A percentile compares a stretch with the other conserved stretches of the same genome.
Conservation (phyloP, 139 green algal genomes). For the Desmodesmus armatus region DNA sequence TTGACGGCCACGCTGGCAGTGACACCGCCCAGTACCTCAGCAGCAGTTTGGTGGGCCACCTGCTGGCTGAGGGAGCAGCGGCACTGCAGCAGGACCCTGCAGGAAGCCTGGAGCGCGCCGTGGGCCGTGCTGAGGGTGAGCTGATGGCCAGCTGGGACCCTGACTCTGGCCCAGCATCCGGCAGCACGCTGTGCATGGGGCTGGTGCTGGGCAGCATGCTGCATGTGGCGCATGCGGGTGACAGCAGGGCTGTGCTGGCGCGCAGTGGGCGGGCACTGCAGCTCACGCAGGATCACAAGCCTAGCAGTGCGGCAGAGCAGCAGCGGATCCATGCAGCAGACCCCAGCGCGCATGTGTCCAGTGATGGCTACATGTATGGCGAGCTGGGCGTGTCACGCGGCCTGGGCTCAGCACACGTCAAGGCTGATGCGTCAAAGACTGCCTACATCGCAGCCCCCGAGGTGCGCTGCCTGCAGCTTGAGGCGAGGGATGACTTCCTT, state of each 20-base stretch:
- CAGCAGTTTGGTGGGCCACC: too few relatives aligned
- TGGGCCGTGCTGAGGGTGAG: too few relatives aligned
- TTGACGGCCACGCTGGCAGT: too few relatives aligned
- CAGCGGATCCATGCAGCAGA: conserved; percentile 59
- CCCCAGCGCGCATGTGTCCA: neutral
- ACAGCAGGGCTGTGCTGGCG: conserved; percentile 76
- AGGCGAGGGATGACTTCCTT: conserved; percentile 62
- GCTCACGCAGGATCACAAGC: conserved; percentile 86
- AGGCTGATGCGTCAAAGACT: conserved; percentile 16
- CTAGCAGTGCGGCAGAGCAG: conserved; percentile 57
- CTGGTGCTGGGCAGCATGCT: conserved; percentile 35
- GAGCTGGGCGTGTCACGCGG: conserved; percentile 46
- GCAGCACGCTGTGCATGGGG: too few relatives aligned
- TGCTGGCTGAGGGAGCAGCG: too few relatives aligned
- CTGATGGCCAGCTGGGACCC: too few relatives aligned
- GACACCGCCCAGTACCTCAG: too few relatives aligned
- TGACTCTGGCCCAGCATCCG: too few relatives aligned
- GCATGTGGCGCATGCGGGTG: conserved; percentile 57
- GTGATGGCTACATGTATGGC: conserved; percentile 40
- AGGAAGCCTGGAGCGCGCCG: too few relatives aligned
- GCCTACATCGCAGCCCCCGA: neutral
- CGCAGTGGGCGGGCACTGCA: conserved; percentile 45
- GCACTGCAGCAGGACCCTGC: too few relatives aligned
- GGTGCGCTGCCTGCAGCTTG: neutral
- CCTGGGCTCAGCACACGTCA: conserved; percentile 38